These are phyloP conservation scores for Avena insularis DNA, from an alignment of 176 grass and related monocot genomes.

Conservation along the genomic window DNA sequence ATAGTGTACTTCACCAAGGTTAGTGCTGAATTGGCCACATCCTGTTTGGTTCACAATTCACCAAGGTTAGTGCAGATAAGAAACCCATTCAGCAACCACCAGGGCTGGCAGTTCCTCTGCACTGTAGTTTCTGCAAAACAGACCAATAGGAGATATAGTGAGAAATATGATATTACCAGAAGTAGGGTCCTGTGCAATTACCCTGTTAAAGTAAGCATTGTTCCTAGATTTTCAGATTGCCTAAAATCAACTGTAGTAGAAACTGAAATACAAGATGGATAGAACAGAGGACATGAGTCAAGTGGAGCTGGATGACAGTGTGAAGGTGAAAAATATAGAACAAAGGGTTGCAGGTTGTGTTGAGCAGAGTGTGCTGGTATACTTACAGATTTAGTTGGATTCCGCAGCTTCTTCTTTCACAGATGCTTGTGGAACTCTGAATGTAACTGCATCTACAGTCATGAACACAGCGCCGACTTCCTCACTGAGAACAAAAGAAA, in stretches of 20 bases:
- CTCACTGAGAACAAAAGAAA: constrained; percentile 1
- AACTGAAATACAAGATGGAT: neutral
- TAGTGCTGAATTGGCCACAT: neutral
- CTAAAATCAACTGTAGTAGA: neutral
- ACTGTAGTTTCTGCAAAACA: too few relatives aligned
- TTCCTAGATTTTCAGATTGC: neutral
- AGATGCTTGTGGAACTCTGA: neutral
- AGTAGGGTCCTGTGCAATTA: too few relatives aligned
- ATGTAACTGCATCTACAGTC: neutral
- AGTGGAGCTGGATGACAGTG: neutral
- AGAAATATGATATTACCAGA: too few relatives aligned
- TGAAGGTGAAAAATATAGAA: neutral
- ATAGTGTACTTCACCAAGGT: neutral
- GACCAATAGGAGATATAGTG: too few relatives aligned
- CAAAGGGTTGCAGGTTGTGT: neutral
- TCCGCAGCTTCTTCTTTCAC: neutral
- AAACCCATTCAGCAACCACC: neutral
- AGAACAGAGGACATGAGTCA: neutral
- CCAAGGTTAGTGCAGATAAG: neutral
- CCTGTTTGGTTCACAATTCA: neutral
- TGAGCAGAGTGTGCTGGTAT: neutral
- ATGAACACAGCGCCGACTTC: neutral
- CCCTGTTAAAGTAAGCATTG: neutral
- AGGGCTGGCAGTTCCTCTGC: too few relatives aligned
- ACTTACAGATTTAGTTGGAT: constrained; percentile 29